These are phyloP conservation scores for Candida parachauliodes DNA, from an alignment of 805 yeast genomes.

Conservation along the genomic window DNA sequence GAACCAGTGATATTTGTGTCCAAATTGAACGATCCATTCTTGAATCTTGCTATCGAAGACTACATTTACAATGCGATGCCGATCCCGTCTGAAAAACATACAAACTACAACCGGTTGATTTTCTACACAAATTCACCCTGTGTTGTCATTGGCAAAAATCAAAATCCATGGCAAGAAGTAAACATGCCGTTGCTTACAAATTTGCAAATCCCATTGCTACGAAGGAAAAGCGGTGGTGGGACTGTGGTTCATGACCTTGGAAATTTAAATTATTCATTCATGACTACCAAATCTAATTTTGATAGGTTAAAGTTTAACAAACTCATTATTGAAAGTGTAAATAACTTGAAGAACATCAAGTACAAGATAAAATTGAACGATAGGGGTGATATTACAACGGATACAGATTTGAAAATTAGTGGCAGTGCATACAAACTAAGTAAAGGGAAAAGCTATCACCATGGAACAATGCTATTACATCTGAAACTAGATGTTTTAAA, in stretches of 20 bases:
- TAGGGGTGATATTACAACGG: constrained; percentile 71
- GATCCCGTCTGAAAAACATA: constrained; percentile 14
- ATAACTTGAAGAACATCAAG: constrained; percentile 11
- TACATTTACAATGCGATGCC: constrained; percentile 69
- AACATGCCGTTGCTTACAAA: constrained; percentile 53
- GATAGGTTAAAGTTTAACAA: constrained; percentile 53
- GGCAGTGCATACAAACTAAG: constrained; percentile 93
- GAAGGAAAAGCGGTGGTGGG: constrained; percentile 93
- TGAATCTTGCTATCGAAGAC: constrained; percentile 81
- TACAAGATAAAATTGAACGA: constrained; percentile 45
- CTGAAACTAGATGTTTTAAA: constrained; percentile 61
- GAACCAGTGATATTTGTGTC: constrained; percentile 60
- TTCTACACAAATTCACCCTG: constrained; percentile 78
- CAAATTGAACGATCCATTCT: constrained; percentile 57
- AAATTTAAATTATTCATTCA: constrained; percentile 80
- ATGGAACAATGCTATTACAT: constrained; percentile 87
- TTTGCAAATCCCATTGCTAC: constrained; percentile 58
- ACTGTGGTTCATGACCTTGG: constrained; percentile 93
- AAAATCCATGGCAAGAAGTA: constrained; percentile 88
- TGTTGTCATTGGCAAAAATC: constrained; percentile 94
- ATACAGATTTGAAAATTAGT: constrained; percentile 56
- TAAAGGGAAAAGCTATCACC: constrained; percentile 81
- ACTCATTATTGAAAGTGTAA: constrained; percentile 35
- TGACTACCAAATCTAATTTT: constrained; percentile 66
- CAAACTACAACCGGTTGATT: constrained; percentile 50